These are phyloP conservation scores for Filobasidium floriforme DNA, from an alignment of 768 basidiomycete species.

Conservation along the genomic window DNA sequence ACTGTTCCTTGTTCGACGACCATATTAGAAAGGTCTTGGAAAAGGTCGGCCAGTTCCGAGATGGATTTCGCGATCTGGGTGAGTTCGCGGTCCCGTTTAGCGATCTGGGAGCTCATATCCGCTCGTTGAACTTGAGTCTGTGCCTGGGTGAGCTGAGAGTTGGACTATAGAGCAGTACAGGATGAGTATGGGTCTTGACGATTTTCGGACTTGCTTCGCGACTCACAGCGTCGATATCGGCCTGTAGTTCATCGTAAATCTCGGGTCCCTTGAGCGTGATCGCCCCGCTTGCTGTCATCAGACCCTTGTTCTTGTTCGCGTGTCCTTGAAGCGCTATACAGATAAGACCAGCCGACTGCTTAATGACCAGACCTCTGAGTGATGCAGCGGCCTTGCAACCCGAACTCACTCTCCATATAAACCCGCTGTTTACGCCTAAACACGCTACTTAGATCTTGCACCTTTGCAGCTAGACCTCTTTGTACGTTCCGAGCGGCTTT, in stretches of 20 bases:
- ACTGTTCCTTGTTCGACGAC: constrained; percentile 98
- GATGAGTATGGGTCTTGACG: neutral
- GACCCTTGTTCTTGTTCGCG: constrained; percentile 93
- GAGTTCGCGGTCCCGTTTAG: constrained; percentile 61
- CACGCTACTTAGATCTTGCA: constrained; percentile 81
- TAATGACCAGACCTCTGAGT: neutral
- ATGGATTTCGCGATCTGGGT: constrained; percentile 87
- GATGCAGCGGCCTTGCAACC: constrained; percentile 16
- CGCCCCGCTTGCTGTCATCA: constrained; percentile 76
- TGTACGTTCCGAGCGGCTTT: constrained; percentile 87
- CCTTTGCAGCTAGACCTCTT: constrained; percentile 86
- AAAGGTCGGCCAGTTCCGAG: constrained; percentile 80
- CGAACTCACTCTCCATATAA: constrained; percentile 87
- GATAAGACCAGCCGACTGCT: neutral
- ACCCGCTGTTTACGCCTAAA: constrained; percentile 97
- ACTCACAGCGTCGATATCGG: constrained; percentile 80
- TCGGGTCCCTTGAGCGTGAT: constrained; percentile 75
- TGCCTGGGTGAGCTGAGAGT: constrained; percentile 32
- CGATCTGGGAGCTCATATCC: constrained; percentile 46
- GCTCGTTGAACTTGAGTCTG: constrained; percentile 45
- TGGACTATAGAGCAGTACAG: constrained; percentile 8
- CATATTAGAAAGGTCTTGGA: constrained; percentile 84
- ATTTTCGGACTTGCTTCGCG: neutral
- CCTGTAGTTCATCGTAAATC: constrained; percentile 74
- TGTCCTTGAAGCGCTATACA: constrained; percentile 83